phyloP scores from a whole-genome alignment of 257 asterid genomes.

The Nicotiana benthamiana region DNA sequence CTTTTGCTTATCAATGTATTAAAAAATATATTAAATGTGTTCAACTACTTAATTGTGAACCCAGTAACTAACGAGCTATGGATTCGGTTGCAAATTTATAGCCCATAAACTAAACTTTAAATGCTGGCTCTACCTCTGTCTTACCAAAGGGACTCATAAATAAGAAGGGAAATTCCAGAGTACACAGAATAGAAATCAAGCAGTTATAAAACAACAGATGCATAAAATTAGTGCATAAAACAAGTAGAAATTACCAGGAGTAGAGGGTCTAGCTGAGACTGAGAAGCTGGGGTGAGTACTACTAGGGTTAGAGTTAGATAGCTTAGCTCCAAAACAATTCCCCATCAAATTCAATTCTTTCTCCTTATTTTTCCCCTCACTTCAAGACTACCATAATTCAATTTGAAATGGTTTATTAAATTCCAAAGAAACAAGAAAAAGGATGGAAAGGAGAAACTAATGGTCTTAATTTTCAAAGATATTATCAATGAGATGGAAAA shows the following conservation, averaged over 20 bases:
- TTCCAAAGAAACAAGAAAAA: neutral
- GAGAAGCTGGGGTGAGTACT: constrained; percentile 23
- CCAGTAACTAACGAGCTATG: too few relatives aligned
- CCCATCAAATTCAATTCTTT: constrained; percentile 44
- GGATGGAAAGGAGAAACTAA: neutral
- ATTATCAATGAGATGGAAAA: neutral
- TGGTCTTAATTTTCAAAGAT: neutral
- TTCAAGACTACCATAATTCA: neutral
- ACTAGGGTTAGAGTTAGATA: constrained; percentile 34
- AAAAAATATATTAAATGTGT: too few relatives aligned
- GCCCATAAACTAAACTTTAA: too few relatives aligned
- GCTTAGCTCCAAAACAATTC: constrained; percentile 67
- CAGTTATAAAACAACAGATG: neutral
- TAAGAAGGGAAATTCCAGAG: constrained; percentile 1
- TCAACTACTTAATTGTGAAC: too few relatives aligned
- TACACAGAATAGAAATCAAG: constrained; percentile 15
- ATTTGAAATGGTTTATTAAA: neutral
- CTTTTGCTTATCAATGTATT: neutral
- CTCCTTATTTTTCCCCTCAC: neutral
- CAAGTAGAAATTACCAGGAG: constrained; percentile 36
- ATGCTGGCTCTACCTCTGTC: too few relatives aligned
- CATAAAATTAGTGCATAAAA: neutral
- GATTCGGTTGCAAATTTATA: too few relatives aligned
- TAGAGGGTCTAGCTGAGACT: constrained; percentile 30
- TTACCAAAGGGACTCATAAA: neutral